These are phyloP conservation scores for Mycena crocata DNA, from an alignment of 768 basidiomycete species.

Conservation along the genomic window DNA sequence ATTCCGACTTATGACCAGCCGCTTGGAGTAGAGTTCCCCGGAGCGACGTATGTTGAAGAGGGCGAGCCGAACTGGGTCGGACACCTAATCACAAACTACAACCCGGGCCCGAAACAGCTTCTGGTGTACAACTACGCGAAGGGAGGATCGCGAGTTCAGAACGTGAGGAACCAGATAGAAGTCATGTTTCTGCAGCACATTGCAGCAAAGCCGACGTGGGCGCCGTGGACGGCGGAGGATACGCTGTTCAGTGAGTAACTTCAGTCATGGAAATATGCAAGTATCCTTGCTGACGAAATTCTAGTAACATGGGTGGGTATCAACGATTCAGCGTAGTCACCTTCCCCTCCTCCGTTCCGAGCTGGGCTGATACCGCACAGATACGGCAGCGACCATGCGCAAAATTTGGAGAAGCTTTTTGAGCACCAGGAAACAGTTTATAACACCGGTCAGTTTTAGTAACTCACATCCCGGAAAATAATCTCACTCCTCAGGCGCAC, in stretches of 20 bases:
- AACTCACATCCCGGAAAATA: background rate
- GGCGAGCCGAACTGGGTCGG: slow-evolving; percentile 22
- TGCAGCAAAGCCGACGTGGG: slow-evolving; percentile 39
- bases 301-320: slow-evolving; percentile 62
- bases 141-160: slow-evolving; percentile 49
- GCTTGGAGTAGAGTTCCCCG: slow-evolving; percentile 20
- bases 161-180: slow-evolving; percentile 47
- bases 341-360: background rate
- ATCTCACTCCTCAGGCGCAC: slow-evolving; percentile 37
- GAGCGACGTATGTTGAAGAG: slow-evolving; percentile 12
- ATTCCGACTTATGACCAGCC: slow-evolving; percentile 13
- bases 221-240: slow-evolving; percentile 43
- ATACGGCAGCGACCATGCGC: slow-evolving; percentile 15
- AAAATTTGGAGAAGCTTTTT: slow-evolving; percentile 45
- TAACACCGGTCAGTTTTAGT: slow-evolving; percentile 20
- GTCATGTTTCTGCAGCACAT: slow-evolving; percentile 43
- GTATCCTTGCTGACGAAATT: background rate
- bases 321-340: slow-evolving; percentile 57
- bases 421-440: slow-evolving; percentile 51
- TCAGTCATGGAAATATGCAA: background rate
- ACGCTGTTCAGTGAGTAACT: slow-evolving; percentile 47
- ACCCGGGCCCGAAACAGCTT: slow-evolving; percentile 35
- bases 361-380: background rate
- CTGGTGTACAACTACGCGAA: slow-evolving; percentile 58
- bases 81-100: slow-evolving; percentile 32